Base-by-base conservation (phyloP, 2,329 filamentous ascomycete species). In the Sclerotinia glacialis region DNA sequence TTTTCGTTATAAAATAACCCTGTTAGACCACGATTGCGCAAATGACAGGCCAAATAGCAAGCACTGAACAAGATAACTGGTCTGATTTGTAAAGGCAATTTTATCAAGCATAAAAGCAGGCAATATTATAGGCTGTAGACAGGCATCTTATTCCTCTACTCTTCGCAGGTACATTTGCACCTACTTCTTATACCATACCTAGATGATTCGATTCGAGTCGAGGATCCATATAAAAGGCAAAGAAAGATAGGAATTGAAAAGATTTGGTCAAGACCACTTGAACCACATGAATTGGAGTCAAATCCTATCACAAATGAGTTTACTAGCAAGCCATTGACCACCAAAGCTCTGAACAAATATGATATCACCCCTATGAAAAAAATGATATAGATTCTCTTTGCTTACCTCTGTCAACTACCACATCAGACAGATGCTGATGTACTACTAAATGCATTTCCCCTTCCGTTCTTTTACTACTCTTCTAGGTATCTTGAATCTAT, bases 11-110 rank as follows among this genome's bases (percentile, higher is more conserved):
- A 52, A 28, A 50, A 46, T 14, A 14, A 65, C 23, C 63, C 63
- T n/a, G 9, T 52, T 50, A 18, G 54, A 47, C 53, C 50, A 65
- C 23, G 50, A 65, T 65, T 65, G 63, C 63, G 63, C 63, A 65
- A 65, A 65, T 59, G 63, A 59, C 54, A 50, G 42, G 54, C 63
- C 23, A 63, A 63, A 37, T 52, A 63, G 31, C 34, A 26, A 28
- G 23, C 47, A 52, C 59, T 52, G 59, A 52, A 12, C 34, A 26
- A 60, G 56, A 60, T 47, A 34, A 23, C 42, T 60, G 47, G 56
- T 59, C 11, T 49, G 42, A 37, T 49, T 49, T 60, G 44, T 60
- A 26, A 23, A 37, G n/a, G 58, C 44, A 47, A 59, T 59, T 23
- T 40, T 47, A 34, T 18, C 42, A 61, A 37, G 58, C 58, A 49